Base-by-base conservation (phyloP, 2,329 filamentous ascomycete species). In the Pezicula rhizophila region DNA sequence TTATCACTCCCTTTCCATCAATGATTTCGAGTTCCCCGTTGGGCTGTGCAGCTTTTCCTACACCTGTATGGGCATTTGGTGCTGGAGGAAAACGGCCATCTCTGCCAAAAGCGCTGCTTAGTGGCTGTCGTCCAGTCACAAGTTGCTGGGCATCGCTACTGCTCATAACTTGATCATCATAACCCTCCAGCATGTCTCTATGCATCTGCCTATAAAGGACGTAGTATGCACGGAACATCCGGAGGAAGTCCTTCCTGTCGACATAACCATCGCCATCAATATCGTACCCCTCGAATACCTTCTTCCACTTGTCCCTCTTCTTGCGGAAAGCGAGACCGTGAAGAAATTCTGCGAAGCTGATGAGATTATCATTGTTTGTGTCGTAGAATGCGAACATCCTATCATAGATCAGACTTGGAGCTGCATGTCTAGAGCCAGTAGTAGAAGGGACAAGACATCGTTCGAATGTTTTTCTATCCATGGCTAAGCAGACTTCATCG, bases 321-420 rank as follows among this genome's bases (percentile, higher is more conserved):
- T 81, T 84, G 25, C 80, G 71, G 58, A 82, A 85, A 4, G 89
- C 84, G 42, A 96, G 74, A 1, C 89, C 93, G 49, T 85, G 82
- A 20, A 97, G 71, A 62, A 96, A 99, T 64, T 99, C 93, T 43
- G 89, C 79, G 58, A 99, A 97, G 7, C 88, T 87, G 59, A 99
- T 96, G 7, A 95, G 73, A 18, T 87, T 87, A 63, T 99, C 89
- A 38, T 82, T 78, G 65, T 97, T 92, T 28, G 84, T 87, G 67
- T 99, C 93, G 66, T 96, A 99, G 66, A 96, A 96, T 45, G 87
- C 82, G 68, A 97, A 99, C 79, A 96, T 93, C 57, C 93, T 86
- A 65, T 99, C 92, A 63, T 95, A 93, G 51, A 99, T 88, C 12
- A 96, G 79, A 64, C 95, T 96, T 1, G 92, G 89, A 1, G 85